A percentile compares a stretch with the other conserved stretches of the same genome.
These are phyloP conservation scores for Echites panduratus DNA, from an alignment of 257 asterid species.

Conservation along the genomic window DNA sequence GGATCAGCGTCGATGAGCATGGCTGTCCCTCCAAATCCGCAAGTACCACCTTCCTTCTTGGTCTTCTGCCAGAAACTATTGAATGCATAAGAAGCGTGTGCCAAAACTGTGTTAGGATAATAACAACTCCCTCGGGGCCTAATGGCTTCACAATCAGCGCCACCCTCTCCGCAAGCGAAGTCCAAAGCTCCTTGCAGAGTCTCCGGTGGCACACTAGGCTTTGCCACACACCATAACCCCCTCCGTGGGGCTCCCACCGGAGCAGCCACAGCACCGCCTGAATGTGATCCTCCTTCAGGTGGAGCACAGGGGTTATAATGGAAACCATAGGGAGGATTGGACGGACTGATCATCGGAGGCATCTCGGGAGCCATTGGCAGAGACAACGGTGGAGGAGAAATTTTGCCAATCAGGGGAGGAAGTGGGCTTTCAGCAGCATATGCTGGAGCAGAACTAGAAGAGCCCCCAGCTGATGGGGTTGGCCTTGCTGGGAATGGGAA, in stretches of 20 bases:
- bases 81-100: conserved; percentile 91
- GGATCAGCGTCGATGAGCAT: conserved; percentile 81
- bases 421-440: conserved; percentile 47
- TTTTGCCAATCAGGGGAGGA: conserved; percentile 63
- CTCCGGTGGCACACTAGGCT: conserved; percentile 84
- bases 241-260: conserved; percentile 29
- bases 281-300: conserved; percentile 20
- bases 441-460: conserved; percentile 40
- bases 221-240: conserved; percentile 90
- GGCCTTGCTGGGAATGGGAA: conserved; percentile 47
- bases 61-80: conserved; percentile 88
- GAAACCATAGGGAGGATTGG: conserved; percentile 50
- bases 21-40: conserved; percentile 92
- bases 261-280: conserved; percentile 26
- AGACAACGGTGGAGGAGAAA: conserved; percentile 41
- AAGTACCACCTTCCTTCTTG: conserved; percentile 63
- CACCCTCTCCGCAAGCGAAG: conserved; percentile 88
- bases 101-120: conserved; percentile 59
- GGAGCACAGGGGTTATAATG: conserved; percentile 80
- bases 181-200: conserved; percentile 76
- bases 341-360: conserved; percentile 39
- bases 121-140: conserved; percentile 56
- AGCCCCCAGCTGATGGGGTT: conserved; percentile 38
- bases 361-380: conserved; percentile 33
- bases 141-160: conserved; percentile 76